Percentiles rank a stretch among this genome's conserved stretches.
These are phyloP conservation scores for Lipomyces kockii DNA, from an alignment of 805 yeast genomes.

Conservation along the genomic window DNA sequence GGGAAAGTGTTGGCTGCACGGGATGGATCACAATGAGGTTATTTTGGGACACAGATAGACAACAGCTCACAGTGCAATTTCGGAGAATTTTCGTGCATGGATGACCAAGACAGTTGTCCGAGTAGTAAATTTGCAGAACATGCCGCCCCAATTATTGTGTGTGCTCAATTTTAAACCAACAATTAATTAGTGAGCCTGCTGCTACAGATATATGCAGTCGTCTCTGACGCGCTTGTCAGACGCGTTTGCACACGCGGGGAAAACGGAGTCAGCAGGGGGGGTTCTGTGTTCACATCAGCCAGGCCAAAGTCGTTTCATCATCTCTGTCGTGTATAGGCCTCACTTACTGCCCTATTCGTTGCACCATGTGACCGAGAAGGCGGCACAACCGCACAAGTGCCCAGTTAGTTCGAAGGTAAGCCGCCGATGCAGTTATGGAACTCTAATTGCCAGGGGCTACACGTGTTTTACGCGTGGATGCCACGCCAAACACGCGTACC, in stretches of 20 bases:
- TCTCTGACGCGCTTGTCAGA: too few species aligned
- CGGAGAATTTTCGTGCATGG: not conserved
- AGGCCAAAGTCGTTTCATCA: not conserved
- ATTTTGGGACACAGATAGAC: not conserved
- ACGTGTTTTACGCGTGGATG: not conserved
- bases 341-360: not conserved
- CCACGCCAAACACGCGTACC: not conserved
- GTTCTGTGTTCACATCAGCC: not conserved
- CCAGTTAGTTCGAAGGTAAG: not conserved
- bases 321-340: not conserved
- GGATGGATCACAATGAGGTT: not conserved
- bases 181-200: too few species aligned
- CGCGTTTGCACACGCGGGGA: too few species aligned
- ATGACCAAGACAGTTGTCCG: not conserved
- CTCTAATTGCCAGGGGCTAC: not conserved
- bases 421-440: not conserved
- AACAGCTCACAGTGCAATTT: not conserved
- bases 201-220: too few species aligned
- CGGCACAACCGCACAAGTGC: not conserved
- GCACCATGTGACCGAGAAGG: not conserved
- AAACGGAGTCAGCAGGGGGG: not conserved
- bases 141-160: too few species aligned
- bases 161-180: too few species aligned
- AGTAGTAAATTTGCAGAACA: too few species aligned
- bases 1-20: not conserved